Conservation (phyloP, 768 basidiomycete genomes). For the Solioccasus polychromus region DNA sequence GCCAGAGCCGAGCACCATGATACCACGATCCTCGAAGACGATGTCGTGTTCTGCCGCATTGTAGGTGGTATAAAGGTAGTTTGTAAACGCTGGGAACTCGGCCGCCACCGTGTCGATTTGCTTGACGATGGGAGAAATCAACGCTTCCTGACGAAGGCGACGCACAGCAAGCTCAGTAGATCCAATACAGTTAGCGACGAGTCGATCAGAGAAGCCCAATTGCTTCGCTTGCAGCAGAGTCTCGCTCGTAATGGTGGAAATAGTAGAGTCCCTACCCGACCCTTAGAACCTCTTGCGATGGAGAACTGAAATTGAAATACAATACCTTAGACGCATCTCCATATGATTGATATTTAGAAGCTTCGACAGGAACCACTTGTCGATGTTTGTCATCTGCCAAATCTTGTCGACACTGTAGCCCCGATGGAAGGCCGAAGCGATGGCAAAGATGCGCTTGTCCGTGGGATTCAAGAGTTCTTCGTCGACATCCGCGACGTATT, state of each 20-base stretch:
- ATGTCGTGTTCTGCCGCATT: slow-evolving; percentile 95
- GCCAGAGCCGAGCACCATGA: slow-evolving; percentile 97
- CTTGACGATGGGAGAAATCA: slow-evolving; percentile 89
- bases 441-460: slow-evolving; percentile 95
- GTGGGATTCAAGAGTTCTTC: slow-evolving; percentile 92
- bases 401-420: slow-evolving; percentile 96
- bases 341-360: slow-evolving; percentile 81
- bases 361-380: slow-evolving; percentile 96
- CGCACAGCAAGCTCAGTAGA: slow-evolving; percentile 95
- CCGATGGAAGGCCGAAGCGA: slow-evolving; percentile 88
- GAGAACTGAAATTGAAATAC: slow-evolving; percentile 41
- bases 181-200: slow-evolving; percentile 77
- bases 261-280: slow-evolving; percentile 51
- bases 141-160: slow-evolving; percentile 78
- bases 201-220: slow-evolving; percentile 93
- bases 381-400: slow-evolving; percentile 97
- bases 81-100: slow-evolving; percentile 97
- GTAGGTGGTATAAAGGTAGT: slow-evolving; percentile 98
- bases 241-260: slow-evolving; percentile 58
- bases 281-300: neutral
- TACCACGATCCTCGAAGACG: slow-evolving; percentile 83
- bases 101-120: slow-evolving; percentile 99
- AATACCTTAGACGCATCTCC: slow-evolving; percentile 75
- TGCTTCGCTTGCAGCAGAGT: slow-evolving; percentile 84
- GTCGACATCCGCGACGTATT: slow-evolving; percentile 86